These are phyloP conservation scores for Fusarium sp. DNA, from an alignment of 2,329 filamentous ascomycete species.

Conservation along the genomic window DNA sequence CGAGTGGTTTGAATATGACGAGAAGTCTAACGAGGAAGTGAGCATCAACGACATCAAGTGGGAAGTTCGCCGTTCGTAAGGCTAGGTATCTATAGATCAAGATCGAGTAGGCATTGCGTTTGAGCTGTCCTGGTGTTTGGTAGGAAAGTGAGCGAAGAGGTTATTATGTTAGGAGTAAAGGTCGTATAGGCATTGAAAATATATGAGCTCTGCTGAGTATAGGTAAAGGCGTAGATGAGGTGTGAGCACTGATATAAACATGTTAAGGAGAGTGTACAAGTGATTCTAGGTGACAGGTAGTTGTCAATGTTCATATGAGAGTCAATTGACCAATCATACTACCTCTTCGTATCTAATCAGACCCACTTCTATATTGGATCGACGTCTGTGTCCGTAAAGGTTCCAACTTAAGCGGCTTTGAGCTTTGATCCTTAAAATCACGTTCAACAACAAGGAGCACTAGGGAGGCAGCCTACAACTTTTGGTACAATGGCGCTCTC, in stretches of 20 bases:
- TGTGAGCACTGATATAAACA: not conserved
- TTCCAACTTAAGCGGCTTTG: slow-evolving; percentile 16
- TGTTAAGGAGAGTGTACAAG: slow-evolving; percentile 10
- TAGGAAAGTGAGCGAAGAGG: not conserved
- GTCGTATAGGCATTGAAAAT: not conserved
- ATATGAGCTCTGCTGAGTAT: not conserved
- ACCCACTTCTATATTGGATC: slow-evolving; percentile 1
- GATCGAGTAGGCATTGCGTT: not conserved
- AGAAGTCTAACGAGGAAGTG: slow-evolving; percentile 91
- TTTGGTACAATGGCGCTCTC: slow-evolving; percentile 30
- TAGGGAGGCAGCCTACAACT: too few relatives aligned
- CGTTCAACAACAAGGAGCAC: not conserved
- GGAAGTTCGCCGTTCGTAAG: slow-evolving; percentile 79
- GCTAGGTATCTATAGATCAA: not conserved
- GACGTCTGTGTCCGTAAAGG: slow-evolving; percentile 21
- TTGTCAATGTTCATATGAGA: not conserved
- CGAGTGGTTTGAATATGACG: slow-evolving; percentile 98
- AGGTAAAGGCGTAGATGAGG: not conserved
- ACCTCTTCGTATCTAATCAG: slow-evolving; percentile 5
- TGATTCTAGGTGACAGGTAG: not conserved
- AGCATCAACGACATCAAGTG: slow-evolving; percentile 91
- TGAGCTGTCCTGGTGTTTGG: not conserved
- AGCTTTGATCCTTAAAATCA: slow-evolving; percentile 7
- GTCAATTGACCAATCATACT: slow-evolving; percentile 13
- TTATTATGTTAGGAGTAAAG: not conserved